Evolutionary conservation across 345 rosid genomes (phyloP).

Genomic region (Laguncularia racemosa): DNA sequence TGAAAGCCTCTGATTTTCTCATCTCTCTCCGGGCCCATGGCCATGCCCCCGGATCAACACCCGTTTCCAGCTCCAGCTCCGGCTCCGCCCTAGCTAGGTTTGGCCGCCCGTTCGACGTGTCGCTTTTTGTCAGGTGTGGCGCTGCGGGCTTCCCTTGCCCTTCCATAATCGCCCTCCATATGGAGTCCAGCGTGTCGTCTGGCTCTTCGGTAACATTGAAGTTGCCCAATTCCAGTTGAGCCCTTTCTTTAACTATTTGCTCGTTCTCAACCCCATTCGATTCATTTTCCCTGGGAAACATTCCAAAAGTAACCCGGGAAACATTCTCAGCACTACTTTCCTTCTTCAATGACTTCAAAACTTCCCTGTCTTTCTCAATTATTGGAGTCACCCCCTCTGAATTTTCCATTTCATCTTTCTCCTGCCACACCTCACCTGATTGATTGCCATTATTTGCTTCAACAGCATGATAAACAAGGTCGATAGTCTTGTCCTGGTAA

Average conservation of each 20-base stretch:
- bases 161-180: constrained; percentile 43
- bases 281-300: background rate
- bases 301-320: too few relatives aligned
- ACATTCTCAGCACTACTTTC: too few relatives aligned
- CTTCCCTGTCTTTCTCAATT: too few relatives aligned
- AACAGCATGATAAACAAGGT: too few relatives aligned
- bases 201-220: constrained; percentile 1
- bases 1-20: constrained; percentile 32
- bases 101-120: constrained; percentile 30
- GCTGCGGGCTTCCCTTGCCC: constrained; percentile 12
- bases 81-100: background rate
- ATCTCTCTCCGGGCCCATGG: constrained; percentile 17
- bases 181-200: constrained; percentile 25
- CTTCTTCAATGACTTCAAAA: too few relatives aligned
- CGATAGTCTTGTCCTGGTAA: too few relatives aligned
- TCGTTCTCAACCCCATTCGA: constrained; percentile 8
- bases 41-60: constrained; percentile 3
- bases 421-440: too few relatives aligned
- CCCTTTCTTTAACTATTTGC: background rate
- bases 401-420: too few relatives aligned
- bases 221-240: background rate
- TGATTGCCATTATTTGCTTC: too few relatives aligned
- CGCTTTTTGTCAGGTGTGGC: constrained; percentile 28
- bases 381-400: too few relatives aligned
- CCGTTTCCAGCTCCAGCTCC: background rate